Conservation (phyloP, 75 land plant species). For the Pinus taeda region DNA sequence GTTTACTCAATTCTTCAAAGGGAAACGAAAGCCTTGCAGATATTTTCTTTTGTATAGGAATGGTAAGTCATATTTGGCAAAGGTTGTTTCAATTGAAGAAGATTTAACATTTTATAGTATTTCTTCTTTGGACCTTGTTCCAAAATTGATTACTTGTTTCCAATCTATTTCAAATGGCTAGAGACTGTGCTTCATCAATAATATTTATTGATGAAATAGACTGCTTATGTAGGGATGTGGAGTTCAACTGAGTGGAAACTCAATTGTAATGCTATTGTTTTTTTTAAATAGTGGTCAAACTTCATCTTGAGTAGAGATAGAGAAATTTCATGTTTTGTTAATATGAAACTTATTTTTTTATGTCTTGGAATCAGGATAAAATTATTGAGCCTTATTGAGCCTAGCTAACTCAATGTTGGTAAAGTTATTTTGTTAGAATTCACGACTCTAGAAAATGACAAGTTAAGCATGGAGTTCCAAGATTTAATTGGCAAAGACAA, state of each 20-base stretch:
- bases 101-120: slow-evolving; percentile 86
- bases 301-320: too few relatives aligned
- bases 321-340: too few relatives aligned
- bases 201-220: slow-evolving; percentile 99
- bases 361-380: too few relatives aligned
- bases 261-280: too few relatives aligned
- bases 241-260: slow-evolving; percentile 4
- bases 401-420: too few relatives aligned
- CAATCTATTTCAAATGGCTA: slow-evolving; percentile 98
- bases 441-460: too few relatives aligned
- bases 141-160: slow-evolving; percentile 99
- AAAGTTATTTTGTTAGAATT: too few relatives aligned
- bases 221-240: slow-evolving; percentile 94
- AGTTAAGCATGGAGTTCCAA: too few relatives aligned
- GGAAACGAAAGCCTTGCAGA: slow-evolving; percentile 78
- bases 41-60: slow-evolving; percentile 84
- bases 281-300: too few relatives aligned
- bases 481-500: too few relatives aligned
- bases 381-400: too few relatives aligned
- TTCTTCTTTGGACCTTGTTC: slow-evolving; percentile 95
- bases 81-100: slow-evolving; percentile 88
- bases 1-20: slow-evolving; percentile 9
- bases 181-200: slow-evolving; percentile 94
- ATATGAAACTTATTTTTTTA: too few relatives aligned
- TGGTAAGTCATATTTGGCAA: slow-evolving; percentile 84